Conservation (phyloP, 1,284 basidiomycete species). For the Butyriboletus regius region DNA sequence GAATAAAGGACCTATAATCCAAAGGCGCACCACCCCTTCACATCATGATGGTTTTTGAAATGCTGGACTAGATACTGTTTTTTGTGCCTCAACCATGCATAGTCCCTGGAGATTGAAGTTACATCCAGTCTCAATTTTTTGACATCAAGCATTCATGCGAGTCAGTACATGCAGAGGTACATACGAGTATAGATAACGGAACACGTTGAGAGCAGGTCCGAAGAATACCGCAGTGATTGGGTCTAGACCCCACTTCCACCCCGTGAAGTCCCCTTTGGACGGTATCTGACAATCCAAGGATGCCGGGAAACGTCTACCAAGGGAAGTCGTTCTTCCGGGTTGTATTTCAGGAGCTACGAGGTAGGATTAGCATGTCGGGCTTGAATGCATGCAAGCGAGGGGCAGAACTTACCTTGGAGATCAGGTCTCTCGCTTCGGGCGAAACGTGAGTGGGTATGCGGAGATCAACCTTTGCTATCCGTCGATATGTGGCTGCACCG, state of each 20-base stretch:
- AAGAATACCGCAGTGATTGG: background rate
- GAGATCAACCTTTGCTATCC: slow-evolving; percentile 78
- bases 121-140: background rate
- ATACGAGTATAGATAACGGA: slow-evolving; percentile 11
- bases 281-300: slow-evolving; percentile 87
- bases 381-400: slow-evolving; percentile 23
- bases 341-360: slow-evolving; percentile 77
- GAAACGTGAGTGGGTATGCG: slow-evolving; percentile 64
- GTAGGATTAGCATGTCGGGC: slow-evolving; percentile 16
- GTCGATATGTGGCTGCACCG: slow-evolving; percentile 70
- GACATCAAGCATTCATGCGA: background rate
- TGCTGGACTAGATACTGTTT: background rate
- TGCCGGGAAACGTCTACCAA: slow-evolving; percentile 77
- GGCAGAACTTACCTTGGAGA: slow-evolving; percentile 42
- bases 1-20: slow-evolving; percentile 21
- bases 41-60: background rate
- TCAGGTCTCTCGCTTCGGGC: slow-evolving; percentile 61
- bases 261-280: slow-evolving; percentile 36
- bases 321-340: slow-evolving; percentile 76
- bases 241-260: slow-evolving; percentile 22
- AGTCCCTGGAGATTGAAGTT: background rate
- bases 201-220: background rate
- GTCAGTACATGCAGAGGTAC: slow-evolving; percentile 16
- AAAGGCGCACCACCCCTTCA: background rate
- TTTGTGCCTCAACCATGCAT: background rate